A percentile compares a stretch with the other conserved stretches of the same genome.
Evolutionary conservation across 345 rosid species (phyloP).

Genomic region (Syzygium oleosum): DNA sequence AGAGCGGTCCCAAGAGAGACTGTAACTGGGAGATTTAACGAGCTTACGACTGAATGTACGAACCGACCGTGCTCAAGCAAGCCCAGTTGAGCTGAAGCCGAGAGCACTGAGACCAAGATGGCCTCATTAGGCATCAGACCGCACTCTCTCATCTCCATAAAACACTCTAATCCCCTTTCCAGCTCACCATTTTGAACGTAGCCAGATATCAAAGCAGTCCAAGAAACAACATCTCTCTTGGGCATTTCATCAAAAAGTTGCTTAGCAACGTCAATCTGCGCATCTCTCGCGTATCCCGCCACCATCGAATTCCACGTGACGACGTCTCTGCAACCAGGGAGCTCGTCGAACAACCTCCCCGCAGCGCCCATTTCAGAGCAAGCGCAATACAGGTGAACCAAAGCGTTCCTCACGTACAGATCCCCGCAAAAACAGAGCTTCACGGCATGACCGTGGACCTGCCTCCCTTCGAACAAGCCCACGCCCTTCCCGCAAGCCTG

Average conservation of each 20-base stretch:
- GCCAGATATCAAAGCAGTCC: slow-evolving; percentile 37
- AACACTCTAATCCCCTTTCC: slow-evolving; percentile 17
- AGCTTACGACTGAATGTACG: slow-evolving; percentile 4
- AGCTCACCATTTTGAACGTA: slow-evolving; percentile 22
- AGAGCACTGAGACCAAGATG: slow-evolving; percentile 19
- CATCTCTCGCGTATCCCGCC: neutral
- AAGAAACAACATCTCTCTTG: slow-evolving; percentile 24
- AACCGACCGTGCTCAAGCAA: slow-evolving; percentile 15
- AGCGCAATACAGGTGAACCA: slow-evolving; percentile 18
- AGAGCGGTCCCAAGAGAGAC: slow-evolving; percentile 22
- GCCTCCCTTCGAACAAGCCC: slow-evolving; percentile 11
- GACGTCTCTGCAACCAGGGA: neutral
- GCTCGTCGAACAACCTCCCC: slow-evolving; percentile 6
- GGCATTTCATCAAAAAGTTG: slow-evolving; percentile 25
- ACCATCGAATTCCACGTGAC: neutral
- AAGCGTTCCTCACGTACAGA: slow-evolving; percentile 14
- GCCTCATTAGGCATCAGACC: slow-evolving; percentile 7
- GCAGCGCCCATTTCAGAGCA: slow-evolving; percentile 5
- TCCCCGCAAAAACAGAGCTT: slow-evolving; percentile 14
- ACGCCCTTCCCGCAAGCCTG: slow-evolving; percentile 16
- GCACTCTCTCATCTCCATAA: slow-evolving; percentile 5
- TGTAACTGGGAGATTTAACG: neutral
- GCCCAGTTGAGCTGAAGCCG: slow-evolving; percentile 17
- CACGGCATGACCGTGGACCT: slow-evolving; percentile 11
- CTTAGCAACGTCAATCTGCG: slow-evolving; percentile 14